A percentile compares a stretch with the other conserved stretches of the same genome.
These are phyloP conservation scores for Irpex sp. DNA, from an alignment of 1,284 basidiomycete species.

Conservation along the genomic window DNA sequence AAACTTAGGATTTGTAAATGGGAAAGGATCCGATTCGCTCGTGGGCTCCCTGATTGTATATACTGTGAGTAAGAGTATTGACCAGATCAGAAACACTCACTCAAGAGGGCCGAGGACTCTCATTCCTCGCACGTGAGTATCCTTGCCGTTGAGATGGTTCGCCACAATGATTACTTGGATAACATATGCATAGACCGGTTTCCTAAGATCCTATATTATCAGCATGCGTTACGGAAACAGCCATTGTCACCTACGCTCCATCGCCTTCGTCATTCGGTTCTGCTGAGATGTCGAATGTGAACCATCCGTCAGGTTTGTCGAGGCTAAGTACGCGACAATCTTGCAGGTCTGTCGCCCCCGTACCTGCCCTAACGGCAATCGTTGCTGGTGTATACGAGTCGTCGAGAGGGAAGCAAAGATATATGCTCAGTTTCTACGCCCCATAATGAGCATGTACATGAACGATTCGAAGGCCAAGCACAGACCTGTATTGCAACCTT, in stretches of 20 bases:
- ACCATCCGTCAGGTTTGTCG: constrained; percentile 93
- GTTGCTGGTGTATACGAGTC: constrained; percentile 97
- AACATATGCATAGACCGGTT: constrained; percentile 85
- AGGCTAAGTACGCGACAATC: constrained; percentile 85
- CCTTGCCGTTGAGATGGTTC: constrained; percentile 98
- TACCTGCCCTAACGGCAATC: constrained; percentile 88
- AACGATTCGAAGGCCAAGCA: background rate
- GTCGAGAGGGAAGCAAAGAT: constrained; percentile 83
- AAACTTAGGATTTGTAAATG: constrained; percentile 62
- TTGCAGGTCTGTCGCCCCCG: constrained; percentile 88
- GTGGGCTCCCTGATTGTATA: constrained; percentile 27
- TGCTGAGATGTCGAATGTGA: constrained; percentile 83
- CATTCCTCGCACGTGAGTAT: constrained; percentile 94
- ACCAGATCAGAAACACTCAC: constrained; percentile 34
- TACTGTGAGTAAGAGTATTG: background rate
- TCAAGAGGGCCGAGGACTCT: constrained; percentile 81
- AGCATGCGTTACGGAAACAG: background rate
- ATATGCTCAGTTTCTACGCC: constrained; percentile 84
- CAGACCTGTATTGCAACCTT: constrained; percentile 85
- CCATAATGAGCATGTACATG: background rate
- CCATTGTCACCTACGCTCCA: constrained; percentile 47
- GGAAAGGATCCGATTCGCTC: constrained; percentile 62
- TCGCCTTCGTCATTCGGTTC: constrained; percentile 77
- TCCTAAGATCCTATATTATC: constrained; percentile 42
- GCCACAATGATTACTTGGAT: constrained; percentile 88